Evolutionary conservation across 805 yeast genomes (phyloP).

Genomic region (Candida schatavii): DNA sequence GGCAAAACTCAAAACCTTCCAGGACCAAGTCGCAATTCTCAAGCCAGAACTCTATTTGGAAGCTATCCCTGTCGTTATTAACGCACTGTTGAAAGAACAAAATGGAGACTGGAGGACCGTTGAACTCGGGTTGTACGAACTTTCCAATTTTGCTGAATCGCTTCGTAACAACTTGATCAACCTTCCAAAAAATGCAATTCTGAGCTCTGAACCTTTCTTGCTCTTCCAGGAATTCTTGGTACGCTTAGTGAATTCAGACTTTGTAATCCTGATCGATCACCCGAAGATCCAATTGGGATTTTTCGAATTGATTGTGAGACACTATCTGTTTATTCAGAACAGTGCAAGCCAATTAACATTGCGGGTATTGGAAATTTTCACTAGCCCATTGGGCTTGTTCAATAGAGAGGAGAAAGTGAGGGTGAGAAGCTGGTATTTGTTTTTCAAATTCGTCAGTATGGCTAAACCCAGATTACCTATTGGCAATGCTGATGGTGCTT

Average conservation of each 20-base stretch:
- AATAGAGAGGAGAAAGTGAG: constrained; percentile 71
- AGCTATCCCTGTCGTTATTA: constrained; percentile 58
- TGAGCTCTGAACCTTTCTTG: constrained; percentile 61
- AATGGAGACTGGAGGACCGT: constrained; percentile 70
- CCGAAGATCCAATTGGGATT: constrained; percentile 79
- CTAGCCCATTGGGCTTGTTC: constrained; percentile 79
- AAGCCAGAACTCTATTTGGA: constrained; percentile 61
- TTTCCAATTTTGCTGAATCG: constrained; percentile 75
- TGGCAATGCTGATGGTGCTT: too few species aligned
- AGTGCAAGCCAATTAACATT: constrained; percentile 36
- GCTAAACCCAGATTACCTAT: constrained; percentile 57
- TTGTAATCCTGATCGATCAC: constrained; percentile 53
- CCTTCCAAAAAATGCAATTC: constrained; percentile 62
- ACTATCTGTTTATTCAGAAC: constrained; percentile 55
- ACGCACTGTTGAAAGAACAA: constrained; percentile 39
- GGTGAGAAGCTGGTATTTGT: constrained; percentile 85
- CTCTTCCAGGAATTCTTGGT: constrained; percentile 62
- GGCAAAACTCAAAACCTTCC: constrained; percentile 68
- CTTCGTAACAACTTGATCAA: constrained; percentile 75
- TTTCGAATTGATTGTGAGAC: constrained; percentile 83
- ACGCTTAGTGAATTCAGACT: constrained; percentile 48
- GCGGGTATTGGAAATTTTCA: constrained; percentile 71
- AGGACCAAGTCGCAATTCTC: constrained; percentile 68
- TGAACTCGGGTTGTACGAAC: constrained; percentile 84
- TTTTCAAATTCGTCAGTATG: constrained; percentile 75